phyloP scores from a whole-genome alignment of 2,329 filamentous ascomycete genomes.

The Epicoccum nigrum region DNA sequence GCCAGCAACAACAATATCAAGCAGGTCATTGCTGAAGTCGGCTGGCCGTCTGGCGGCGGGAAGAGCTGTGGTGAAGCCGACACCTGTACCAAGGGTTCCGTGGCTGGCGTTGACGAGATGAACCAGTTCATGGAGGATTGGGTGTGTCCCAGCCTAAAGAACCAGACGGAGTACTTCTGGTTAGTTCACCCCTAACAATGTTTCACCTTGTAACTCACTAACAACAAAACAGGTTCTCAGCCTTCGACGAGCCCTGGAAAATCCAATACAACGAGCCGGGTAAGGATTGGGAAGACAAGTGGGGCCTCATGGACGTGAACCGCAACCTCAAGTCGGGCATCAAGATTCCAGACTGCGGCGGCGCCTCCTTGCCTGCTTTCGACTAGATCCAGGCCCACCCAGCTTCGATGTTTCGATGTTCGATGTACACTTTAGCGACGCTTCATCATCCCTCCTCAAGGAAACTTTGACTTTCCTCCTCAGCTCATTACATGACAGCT shows the following conservation, averaged over 20 bases:
- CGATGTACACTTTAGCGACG: conserved; percentile 15
- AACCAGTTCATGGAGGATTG: conserved; percentile 87
- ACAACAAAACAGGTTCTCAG: conserved; percentile 70
- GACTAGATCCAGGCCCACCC: conserved; percentile 1
- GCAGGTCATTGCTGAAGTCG: conserved; percentile 88
- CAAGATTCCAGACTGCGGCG: conserved; percentile 84
- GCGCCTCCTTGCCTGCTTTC: conserved; percentile 58
- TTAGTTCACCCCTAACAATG: too few species aligned
- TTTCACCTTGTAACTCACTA: too few species aligned
- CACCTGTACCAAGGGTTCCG: conserved; percentile 68
- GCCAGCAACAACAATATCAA: conserved; percentile 55
- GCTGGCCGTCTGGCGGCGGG: conserved; percentile 86
- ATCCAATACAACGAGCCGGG: conserved; percentile 67
- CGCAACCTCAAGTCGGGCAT: conserved; percentile 84
- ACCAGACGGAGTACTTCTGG: conserved; percentile 95
- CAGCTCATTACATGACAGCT: too few species aligned
- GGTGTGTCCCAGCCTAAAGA: conserved; percentile 79
- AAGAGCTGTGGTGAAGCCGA: conserved; percentile 70
- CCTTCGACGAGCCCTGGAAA: conserved; percentile 98
- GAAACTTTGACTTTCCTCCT: too few species aligned
- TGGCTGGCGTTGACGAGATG: conserved; percentile 79
- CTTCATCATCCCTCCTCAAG: conserved; percentile 6
- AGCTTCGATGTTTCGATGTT: conserved; percentile 12
- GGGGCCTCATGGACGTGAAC: conserved; percentile 87
- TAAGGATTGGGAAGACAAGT: conserved; percentile 90